phyloP scores from a whole-genome alignment of 177 flowering plant genomes.

The Tripterygium wilfordii region DNA sequence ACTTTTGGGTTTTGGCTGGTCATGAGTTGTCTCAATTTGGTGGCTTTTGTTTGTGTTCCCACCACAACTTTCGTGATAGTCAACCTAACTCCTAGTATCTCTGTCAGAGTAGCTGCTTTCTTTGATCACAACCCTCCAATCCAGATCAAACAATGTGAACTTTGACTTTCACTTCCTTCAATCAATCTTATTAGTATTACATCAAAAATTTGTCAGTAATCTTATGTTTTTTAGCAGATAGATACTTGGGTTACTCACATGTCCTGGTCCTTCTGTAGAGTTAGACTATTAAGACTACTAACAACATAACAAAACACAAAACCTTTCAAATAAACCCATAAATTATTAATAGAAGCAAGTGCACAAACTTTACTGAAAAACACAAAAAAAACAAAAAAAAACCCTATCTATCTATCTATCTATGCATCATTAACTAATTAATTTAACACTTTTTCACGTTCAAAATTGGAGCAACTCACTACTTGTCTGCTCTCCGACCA shows the following conservation, averaged over 20 bases:
- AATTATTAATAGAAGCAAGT: no score
- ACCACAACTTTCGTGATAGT: slow-evolving; percentile 12
- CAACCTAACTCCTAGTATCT: slow-evolving; percentile 26
- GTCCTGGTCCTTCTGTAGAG: slow-evolving; percentile 12
- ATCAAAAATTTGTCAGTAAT: no score
- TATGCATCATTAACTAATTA: not conserved
- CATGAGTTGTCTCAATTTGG: slow-evolving; percentile 29
- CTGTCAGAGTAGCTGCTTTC: slow-evolving; percentile 33
- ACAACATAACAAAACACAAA: no score
- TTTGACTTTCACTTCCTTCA: slow-evolving; percentile 33
- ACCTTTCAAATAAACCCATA: no score
- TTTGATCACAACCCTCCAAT: slow-evolving; percentile 44
- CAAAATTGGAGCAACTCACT: slow-evolving; percentile 25
- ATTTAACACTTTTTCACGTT: no score
- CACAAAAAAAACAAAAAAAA: slow-evolving; percentile 12
- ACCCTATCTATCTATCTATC: slow-evolving; percentile 1
- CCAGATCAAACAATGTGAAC: slow-evolving; percentile 41
- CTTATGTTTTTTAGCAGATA: slow-evolving; percentile 7
- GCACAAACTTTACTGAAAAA: slow-evolving; percentile 20
- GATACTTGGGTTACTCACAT: slow-evolving; percentile 19
- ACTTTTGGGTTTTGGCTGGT: slow-evolving; percentile 30
- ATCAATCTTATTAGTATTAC: slow-evolving; percentile 1
- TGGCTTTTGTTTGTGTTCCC: slow-evolving; percentile 34
- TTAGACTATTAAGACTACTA: no score
- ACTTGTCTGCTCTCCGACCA: slow-evolving; percentile 60